A percentile compares a stretch with the other conserved stretches of the same genome.
Evolutionary conservation across 345 rosid species (phyloP).

Genomic region (Eutrema japonicum): DNA sequence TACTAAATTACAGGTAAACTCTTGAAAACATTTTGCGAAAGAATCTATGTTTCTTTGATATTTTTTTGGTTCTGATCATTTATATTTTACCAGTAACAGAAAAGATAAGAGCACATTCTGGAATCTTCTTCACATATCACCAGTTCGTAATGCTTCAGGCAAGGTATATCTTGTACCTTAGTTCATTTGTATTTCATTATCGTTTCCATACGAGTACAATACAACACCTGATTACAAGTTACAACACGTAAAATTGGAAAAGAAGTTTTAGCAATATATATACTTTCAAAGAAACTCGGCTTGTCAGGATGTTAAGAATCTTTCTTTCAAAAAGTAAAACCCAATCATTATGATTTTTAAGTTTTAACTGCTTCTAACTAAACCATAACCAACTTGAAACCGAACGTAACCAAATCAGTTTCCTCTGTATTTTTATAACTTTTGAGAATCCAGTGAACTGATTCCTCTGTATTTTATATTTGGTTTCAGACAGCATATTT

Average conservation of each 20-base stretch:
- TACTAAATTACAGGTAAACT: slow-evolving; percentile 87
- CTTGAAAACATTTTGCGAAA: not conserved
- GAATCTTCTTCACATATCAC: slow-evolving; percentile 93
- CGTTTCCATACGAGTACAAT: not conserved
- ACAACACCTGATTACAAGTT: too few relatives aligned
- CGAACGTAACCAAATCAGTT: too few relatives aligned
- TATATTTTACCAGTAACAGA: slow-evolving; percentile 52
- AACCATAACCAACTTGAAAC: too few relatives aligned
- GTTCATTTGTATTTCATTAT: not conserved
- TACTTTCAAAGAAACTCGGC: not conserved
- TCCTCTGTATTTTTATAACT: not conserved
- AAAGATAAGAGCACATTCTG: slow-evolving; percentile 80
- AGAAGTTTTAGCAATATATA: not conserved
- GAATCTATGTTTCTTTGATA: slow-evolving; percentile 43
- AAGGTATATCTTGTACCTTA: slow-evolving; percentile 57
- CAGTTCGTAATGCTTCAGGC: slow-evolving; percentile 91
- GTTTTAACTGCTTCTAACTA: too few relatives aligned
- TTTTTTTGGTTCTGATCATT: slow-evolving; percentile 31
- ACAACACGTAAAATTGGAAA: too few relatives aligned
- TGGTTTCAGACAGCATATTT: slow-evolving; percentile 72
- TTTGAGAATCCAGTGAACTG: slow-evolving; percentile 2
- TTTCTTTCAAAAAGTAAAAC: too few relatives aligned
- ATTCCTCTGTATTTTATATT: slow-evolving; percentile 12
- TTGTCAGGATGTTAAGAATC: too few relatives aligned
- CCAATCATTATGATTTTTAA: too few relatives aligned